A percentile compares a stretch with the other conserved stretches of the same genome.
Evolutionary conservation across 2,329 filamentous ascomycete genomes (phyloP).

Genomic region (Apiospora hydei): DNA sequence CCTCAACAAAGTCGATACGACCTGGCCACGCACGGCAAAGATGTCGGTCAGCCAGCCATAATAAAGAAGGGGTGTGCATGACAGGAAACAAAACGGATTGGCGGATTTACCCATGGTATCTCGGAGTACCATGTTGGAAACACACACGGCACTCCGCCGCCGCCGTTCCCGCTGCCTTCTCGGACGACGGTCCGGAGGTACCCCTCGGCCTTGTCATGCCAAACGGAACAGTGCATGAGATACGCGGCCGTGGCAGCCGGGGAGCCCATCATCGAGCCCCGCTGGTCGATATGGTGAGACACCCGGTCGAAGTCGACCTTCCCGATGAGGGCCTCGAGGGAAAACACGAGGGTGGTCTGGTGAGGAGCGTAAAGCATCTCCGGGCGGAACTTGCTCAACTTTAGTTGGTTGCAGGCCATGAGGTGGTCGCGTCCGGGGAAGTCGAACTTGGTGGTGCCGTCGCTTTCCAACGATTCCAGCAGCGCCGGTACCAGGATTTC

Average conservation of each 20-base stretch:
- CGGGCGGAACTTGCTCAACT: too few species aligned
- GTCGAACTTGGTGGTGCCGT: too few species aligned
- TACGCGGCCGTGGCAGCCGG: slow-evolving; percentile 49
- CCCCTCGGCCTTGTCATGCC: slow-evolving; percentile 33
- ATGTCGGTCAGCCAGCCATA: too few species aligned
- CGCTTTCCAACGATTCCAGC: neutral
- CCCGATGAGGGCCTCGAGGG: slow-evolving; percentile 48
- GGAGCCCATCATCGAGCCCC: slow-evolving; percentile 46
- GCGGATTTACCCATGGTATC: slow-evolving; percentile 28
- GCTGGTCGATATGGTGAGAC: slow-evolving; percentile 38
- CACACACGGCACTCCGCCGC: slow-evolving; percentile 33
- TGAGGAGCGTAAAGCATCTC: too few species aligned
- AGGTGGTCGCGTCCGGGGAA: too few species aligned
- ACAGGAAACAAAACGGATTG: too few species aligned
- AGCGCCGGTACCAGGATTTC: too few species aligned
- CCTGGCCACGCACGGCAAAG: too few species aligned
- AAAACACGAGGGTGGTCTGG: slow-evolving; percentile 37
- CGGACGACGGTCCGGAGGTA: slow-evolving; percentile 33
- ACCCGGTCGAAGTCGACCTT: slow-evolving; percentile 46
- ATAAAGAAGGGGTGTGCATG: too few species aligned
- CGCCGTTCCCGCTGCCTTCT: slow-evolving; percentile 27
- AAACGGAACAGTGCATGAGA: slow-evolving; percentile 33
- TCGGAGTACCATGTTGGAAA: slow-evolving; percentile 33
- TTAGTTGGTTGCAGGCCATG: too few species aligned
- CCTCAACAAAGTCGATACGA: too few species aligned